Base-by-base conservation (phyloP, 1,139 yeast genomes). In the Kodamaea sp. region DNA sequence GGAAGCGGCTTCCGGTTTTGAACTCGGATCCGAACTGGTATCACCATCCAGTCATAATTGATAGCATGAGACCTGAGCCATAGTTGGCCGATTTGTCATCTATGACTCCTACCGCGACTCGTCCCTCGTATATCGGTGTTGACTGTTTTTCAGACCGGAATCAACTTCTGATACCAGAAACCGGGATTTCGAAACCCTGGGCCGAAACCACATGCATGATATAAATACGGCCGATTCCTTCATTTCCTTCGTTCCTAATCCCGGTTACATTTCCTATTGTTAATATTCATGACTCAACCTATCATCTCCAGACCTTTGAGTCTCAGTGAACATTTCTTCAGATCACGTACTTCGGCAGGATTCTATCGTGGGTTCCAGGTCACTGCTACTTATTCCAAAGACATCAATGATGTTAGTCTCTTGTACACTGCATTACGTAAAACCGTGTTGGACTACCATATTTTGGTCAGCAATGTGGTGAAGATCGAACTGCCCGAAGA, bases 331-430 rank as follows among this genome's bases (percentile, higher is more conserved):
- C 57, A 63, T 43, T 63, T 63, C 43, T 63, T 60, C 38, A 49
- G 73, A 20, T 56, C 59, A 24, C 44, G 75, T 35, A 61, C 63
- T 5, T 58, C 58, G 5, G 44, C 43, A 29, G 52, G 53, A 6
- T 60, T 49, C 44, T 69, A 58, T 40, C 45, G 53, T 9, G 61
- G 58, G 36, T 70, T 70, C 43, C 65, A 57, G 34, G 57, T 66
- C 6, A 58, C 67, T 4, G 68, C 63, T 4, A 57, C 61, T 1
- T 67, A 65, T 39, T 54, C 63, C 7, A 48, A 50, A 10, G 40
- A 44, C 8, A 35, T 68, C n/a, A 34, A 43, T 2, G 40, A 47
- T 14, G 31, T 18, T 4, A 40, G 34, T 1, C 37, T 53, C 7
- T 30, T 67, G 4, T 55, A 42, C 29, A 42, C 39, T n/a, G 70